Evolutionary conservation across 1,284 basidiomycete genomes (phyloP), one percentile per base, ranked within the genome.

Genomic region (Cutaneotrichosporon sp.): DNA sequence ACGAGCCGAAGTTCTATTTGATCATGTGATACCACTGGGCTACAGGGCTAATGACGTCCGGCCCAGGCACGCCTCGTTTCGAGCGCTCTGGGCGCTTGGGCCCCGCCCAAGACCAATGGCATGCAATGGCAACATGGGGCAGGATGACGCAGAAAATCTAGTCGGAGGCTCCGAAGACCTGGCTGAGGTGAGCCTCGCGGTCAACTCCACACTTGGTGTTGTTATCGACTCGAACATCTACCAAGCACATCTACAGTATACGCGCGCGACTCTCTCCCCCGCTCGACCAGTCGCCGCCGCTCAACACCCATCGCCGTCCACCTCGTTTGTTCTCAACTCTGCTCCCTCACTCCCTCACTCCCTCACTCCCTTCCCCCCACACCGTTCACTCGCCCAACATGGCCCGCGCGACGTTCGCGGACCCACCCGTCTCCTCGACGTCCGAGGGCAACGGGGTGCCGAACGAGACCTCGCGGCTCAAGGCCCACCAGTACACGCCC

Each of bases 391-490:
- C 36, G 22, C 45, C 22, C 24, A 25, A 16, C 31, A 52, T 52
- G 50, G 18, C 50, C 18, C 27, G 29, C n/a, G 50, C 50, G 7
- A 52, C 50, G 16, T 54, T 43, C 29, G 27, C 54, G 10, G 43
- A 43, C 29, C 45, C 45, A 14, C 43, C 45, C 20, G 29, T 47
- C n/a, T 25, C 45, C 27, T 22, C 46, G 29, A 38, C 25, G 18
- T 27, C 34, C 22, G 3, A 33, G 25, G 14, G 22, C 13, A 38
- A 38, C 34, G 51, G 22, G 11, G 27, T 43, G 46, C n/a, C 59
- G 9, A 38, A 49, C 38, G 56, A 58, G 47, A n/a, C 43, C 25
- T 42, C 60, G 6, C 56, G 51, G 14, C 60, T 62, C 47, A 58
- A 58, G 52, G 10, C 47, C 33, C 52, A 54, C 22, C 11, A 29